Evolutionary conservation across 2,329 filamentous ascomycete genomes (phyloP), one percentile per base, ranked within the genome.

Genomic region (Scytalidium lignicola): DNA sequence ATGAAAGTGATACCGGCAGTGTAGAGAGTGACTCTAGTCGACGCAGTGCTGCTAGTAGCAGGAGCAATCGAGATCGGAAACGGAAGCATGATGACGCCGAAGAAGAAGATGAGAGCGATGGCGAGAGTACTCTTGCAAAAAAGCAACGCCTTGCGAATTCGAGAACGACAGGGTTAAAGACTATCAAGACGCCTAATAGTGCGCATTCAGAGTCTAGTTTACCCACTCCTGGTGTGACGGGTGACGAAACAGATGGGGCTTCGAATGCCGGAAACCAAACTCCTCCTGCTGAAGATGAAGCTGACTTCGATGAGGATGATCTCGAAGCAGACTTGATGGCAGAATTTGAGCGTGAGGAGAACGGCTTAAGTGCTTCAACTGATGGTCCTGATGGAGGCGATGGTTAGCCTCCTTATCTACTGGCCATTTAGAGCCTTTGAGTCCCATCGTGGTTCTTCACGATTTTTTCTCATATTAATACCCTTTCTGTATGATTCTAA

Each of bases 301-400:
- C 65, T n/a, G 73, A 72, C 40, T 67, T 72, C 45, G 73, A 74
- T 41, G 76, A 79, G 9, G 76, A 78, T 47, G 74, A 83, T 57
- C 65, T 85, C 44, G 83, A 84, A 64, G 77, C 79, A n/a, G 70
- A 70, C 48, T 55, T 74, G 51, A 69, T 70, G 52, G 71, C 68
- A 3, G 74, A 72, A 53, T 63, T 74, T 58, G 67, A 68, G 19
- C 67, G 68, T 15, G 67, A 68, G 44, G 64, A 65, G 46, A 60
- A 68, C 47, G 62, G 32, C 7, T 37, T 15, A 4, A 5, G 8
- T 15, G 43, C 20, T 46, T 20, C 57, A 60, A 41, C 58, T 60
- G 19, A 50, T 59, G 12, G 63, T 60, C 41, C 58, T 60, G 19
- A 50, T 59, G 12, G 63, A 67, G 41, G 58, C 60, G 15, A 61